Conservation (phyloP, 129 eudicot genomes). For the Deinandra increscens region DNA sequence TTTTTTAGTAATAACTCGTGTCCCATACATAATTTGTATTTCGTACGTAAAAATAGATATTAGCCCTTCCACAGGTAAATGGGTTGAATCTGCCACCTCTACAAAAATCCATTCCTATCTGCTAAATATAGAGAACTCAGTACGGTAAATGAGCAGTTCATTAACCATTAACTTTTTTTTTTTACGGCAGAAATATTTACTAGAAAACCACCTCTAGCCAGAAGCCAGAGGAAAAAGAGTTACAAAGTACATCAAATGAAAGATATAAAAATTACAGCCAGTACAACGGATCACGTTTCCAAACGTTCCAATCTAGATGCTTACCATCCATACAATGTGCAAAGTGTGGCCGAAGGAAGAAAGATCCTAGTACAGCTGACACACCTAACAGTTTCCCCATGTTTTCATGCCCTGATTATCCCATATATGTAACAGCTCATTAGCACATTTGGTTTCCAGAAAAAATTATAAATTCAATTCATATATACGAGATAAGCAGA, state of each 20-base stretch:
- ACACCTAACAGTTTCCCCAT: constrained; percentile 37
- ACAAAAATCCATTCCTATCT: background rate
- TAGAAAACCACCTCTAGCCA: too few relatives aligned
- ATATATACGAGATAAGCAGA: constrained; percentile 2
- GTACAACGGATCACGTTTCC: too few relatives aligned
- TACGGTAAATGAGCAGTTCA: constrained; percentile 5
- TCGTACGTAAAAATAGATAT: too few relatives aligned
- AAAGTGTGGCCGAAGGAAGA: constrained; percentile 37
- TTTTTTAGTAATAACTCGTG: background rate
- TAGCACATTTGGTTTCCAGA: constrained; percentile 17
- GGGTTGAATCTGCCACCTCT: background rate
- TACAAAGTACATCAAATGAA: too few relatives aligned
- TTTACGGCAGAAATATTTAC: too few relatives aligned
- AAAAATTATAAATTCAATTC: background rate
- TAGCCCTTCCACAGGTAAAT: background rate
- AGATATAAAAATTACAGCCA: too few relatives aligned
- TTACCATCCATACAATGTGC: constrained; percentile 52
- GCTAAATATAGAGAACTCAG: constrained; percentile 5
- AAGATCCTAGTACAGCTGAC: constrained; percentile 49
- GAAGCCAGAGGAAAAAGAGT: too few relatives aligned
- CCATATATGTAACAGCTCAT: constrained; percentile 26
- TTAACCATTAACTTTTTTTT: constrained; percentile 15
- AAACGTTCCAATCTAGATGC: too few relatives aligned
- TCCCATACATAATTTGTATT: too few relatives aligned
- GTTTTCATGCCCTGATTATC: constrained; percentile 40